Evolutionary conservation across 2,329 filamentous ascomycete species (phyloP).

Genomic region (Cercospora zeina): DNA sequence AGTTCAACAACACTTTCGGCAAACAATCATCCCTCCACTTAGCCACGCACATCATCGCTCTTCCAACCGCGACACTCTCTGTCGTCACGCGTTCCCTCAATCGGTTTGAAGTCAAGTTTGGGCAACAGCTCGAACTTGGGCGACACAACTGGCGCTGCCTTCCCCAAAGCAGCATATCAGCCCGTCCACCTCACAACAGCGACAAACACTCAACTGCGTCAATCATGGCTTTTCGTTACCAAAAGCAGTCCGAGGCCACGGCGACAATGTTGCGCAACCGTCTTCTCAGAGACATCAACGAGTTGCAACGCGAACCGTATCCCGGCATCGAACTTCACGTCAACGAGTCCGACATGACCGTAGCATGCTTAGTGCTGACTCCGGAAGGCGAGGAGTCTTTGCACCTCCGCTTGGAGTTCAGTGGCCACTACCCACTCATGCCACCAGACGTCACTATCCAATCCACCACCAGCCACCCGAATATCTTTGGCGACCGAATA

Average conservation of each 20-base stretch:
- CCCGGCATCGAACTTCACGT: slow-evolving; percentile 30
- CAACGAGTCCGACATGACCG: slow-evolving; percentile 21
- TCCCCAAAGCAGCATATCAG: background rate
- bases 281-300: slow-evolving; percentile 29
- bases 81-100: background rate
- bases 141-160: background rate
- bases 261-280: slow-evolving; percentile 20
- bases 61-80: background rate
- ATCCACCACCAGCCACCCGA: slow-evolving; percentile 27
- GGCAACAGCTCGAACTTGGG: background rate
- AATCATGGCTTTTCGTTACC: slow-evolving; percentile 10
- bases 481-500: slow-evolving; percentile 31
- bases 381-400: slow-evolving; percentile 22
- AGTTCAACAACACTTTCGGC: background rate
- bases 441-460: slow-evolving; percentile 29
- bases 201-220: background rate
- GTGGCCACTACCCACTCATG: slow-evolving; percentile 21
- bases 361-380: slow-evolving; percentile 27
- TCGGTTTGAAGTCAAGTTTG: background rate
- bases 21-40: background rate
- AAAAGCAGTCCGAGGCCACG: background rate
- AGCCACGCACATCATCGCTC: background rate
- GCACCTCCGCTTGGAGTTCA: slow-evolving; percentile 29
- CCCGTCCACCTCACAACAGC: background rate
- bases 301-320: slow-evolving; percentile 29